phyloP scores from a whole-genome alignment of 1,139 yeast genomes.

The Torulaspora pretoriensis region DNA sequence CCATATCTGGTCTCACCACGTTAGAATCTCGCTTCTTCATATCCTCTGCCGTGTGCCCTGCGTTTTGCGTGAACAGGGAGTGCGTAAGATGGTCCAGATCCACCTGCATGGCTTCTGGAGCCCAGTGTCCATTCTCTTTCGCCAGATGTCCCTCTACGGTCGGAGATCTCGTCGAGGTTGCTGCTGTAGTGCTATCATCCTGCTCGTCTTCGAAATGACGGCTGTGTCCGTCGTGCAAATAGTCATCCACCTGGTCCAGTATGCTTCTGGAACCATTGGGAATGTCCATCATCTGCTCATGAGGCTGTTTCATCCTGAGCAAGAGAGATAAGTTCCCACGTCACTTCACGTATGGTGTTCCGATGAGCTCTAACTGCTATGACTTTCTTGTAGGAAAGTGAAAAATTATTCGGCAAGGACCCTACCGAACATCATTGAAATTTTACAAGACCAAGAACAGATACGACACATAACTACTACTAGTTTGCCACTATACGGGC shows the following conservation, averaged over 20 bases:
- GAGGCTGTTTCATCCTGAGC: conserved; percentile 1
- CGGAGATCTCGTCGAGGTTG: conserved; percentile 1
- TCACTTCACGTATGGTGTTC: neutral
- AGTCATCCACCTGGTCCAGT: conserved; percentile 35
- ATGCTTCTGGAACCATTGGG: conserved; percentile 27
- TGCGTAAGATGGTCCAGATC: conserved; percentile 20
- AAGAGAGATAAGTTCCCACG: no score
- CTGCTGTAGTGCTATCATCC: conserved; percentile 8
- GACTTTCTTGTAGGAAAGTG: neutral
- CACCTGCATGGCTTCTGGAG: conserved; percentile 13
- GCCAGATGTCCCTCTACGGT: neutral
- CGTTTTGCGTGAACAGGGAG: conserved; percentile 13
- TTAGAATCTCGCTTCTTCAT: neutral
- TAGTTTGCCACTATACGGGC: no score
- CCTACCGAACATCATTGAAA: neutral
- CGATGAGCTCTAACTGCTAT: neutral
- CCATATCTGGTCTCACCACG: conserved; percentile 20
- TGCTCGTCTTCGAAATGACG: conserved; percentile 10
- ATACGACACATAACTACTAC: neutral
- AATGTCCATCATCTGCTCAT: conserved; percentile 16
- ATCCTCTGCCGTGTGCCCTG: neutral
- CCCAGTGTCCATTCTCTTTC: conserved; percentile 5
- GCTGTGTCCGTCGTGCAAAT: conserved; percentile 23
- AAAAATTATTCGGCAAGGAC: neutral
- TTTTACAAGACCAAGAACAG: neutral